These are phyloP conservation scores for Eragrostis tef DNA, from an alignment of 202 grass and related monocot genomes.

Conservation along the genomic window DNA sequence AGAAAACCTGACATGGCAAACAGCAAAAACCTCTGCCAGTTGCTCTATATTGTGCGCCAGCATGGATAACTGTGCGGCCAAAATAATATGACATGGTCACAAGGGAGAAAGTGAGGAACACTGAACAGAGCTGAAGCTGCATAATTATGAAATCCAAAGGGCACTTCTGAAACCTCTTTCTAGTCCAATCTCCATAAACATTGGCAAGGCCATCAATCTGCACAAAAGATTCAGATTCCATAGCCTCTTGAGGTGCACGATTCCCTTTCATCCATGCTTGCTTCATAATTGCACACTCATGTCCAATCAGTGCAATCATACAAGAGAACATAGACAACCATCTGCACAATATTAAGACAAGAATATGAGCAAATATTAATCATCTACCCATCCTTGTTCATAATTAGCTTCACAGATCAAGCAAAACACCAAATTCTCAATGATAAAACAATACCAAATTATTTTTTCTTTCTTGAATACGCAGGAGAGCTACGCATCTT, in stretches of 20 bases:
- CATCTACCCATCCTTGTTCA: background rate
- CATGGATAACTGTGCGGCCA: slow-evolving; percentile 69
- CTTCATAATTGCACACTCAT: slow-evolving; percentile 68
- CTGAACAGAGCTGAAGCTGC: slow-evolving; percentile 91
- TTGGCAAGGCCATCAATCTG: slow-evolving; percentile 87
- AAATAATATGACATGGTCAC: slow-evolving; percentile 87
- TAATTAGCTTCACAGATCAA: background rate
- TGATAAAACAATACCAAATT: background rate
- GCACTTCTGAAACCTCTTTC: slow-evolving; percentile 85
- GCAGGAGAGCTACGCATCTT: too few relatives aligned
- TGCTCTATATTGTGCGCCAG: slow-evolving; percentile 72
- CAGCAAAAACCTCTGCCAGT: slow-evolving; percentile 65
- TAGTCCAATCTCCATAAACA: slow-evolving; percentile 92
- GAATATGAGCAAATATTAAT: background rate
- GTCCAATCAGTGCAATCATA: slow-evolving; percentile 78
- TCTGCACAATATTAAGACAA: slow-evolving; percentile 50
- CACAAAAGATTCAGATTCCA: slow-evolving; percentile 85
- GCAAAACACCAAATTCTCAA: slow-evolving; percentile 25
- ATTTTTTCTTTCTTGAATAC: background rate
- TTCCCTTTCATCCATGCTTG: slow-evolving; percentile 77
- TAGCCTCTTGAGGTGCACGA: slow-evolving; percentile 67
- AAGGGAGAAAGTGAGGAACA: slow-evolving; percentile 90
- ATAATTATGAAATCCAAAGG: slow-evolving; percentile 86
- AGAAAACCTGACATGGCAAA: slow-evolving; percentile 80
- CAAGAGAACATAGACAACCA: slow-evolving; percentile 80